phyloP scores from a whole-genome alignment of 345 rosid species.

The Bruguiera gymnorhiza region DNA sequence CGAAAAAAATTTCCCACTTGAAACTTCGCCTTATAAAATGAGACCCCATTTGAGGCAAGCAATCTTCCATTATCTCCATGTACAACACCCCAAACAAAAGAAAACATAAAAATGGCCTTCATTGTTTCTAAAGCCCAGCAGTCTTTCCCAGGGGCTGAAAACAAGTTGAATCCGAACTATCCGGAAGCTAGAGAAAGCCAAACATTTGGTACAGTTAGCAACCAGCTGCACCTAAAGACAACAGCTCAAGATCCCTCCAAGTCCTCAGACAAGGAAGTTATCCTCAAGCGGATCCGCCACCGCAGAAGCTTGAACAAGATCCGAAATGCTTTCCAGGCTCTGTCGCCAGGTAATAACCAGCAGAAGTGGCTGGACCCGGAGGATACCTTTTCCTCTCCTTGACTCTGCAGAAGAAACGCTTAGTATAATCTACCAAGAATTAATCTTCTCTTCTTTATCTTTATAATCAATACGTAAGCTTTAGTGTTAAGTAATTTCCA shows the following conservation, averaged over 20 bases:
- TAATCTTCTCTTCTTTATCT: no score
- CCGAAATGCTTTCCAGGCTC: conserved; percentile 27
- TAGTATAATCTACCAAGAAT: no score
- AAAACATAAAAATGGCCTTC: conserved; percentile 9
- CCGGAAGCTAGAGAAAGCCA: conserved; percentile 19
- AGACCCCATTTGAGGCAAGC: no score
- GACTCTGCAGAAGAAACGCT: neutral
- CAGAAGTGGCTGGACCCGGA: conserved; percentile 32
- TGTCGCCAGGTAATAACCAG: neutral
- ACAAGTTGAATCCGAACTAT: neutral
- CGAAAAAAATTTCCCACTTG: conserved; percentile 1
- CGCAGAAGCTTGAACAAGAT: conserved; percentile 35
- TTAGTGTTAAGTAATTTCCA: no score
- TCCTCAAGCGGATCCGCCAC: conserved; percentile 49
- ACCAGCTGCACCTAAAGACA: conserved; percentile 38
- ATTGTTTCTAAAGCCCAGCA: conserved; percentile 7
- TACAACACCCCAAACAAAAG: neutral
- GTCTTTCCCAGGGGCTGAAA: conserved; percentile 10
- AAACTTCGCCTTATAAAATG: neutral
- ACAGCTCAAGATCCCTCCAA: conserved; percentile 17
- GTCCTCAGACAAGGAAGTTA: conserved; percentile 28
- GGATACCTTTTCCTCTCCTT: conserved; percentile 45
- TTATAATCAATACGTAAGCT: no score
- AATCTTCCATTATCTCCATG: neutral
- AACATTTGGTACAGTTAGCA: conserved; percentile 12